A percentile compares a stretch with the other conserved stretches of the same genome.
Conservation (phyloP, 371 early-diverging fungal genomes). For the Mortierella sp. region DNA sequence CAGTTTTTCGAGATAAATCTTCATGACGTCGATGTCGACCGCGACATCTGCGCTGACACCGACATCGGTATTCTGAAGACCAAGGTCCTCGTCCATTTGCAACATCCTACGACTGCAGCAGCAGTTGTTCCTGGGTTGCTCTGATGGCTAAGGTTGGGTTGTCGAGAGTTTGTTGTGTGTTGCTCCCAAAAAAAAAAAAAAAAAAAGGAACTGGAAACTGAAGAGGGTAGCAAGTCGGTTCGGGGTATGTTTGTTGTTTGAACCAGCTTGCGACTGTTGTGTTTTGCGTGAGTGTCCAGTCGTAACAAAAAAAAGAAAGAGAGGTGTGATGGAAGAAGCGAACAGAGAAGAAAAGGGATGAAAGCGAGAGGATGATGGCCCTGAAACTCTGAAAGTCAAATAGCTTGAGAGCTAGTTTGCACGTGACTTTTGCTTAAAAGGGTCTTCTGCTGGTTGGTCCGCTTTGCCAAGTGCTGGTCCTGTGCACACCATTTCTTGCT, state of each 20-base stretch:
- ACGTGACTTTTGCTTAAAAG: neutral
- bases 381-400: neutral
- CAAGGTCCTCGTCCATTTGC: constrained; percentile 56
- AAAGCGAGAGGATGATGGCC: constrained; percentile 11
- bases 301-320: neutral
- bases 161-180: constrained; percentile 2
- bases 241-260: constrained; percentile 3
- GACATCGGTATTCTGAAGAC: constrained; percentile 45
- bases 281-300: neutral
- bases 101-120: constrained; percentile 29
- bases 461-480: neutral
- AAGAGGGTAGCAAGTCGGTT: neutral
- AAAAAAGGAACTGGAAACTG: neutral
- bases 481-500: neutral
- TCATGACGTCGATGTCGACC: constrained; percentile 52
- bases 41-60: constrained; percentile 47
- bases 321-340: constrained; percentile 9
- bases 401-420: neutral
- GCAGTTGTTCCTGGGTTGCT: constrained; percentile 1
- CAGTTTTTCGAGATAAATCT: constrained; percentile 76
- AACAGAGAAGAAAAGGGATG: constrained; percentile 12
- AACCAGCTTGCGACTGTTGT: neutral
- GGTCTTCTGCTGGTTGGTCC: neutral
- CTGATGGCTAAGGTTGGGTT: constrained; percentile 11
- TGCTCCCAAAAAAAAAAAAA: neutral